Percentiles rank a stretch among this genome's conserved stretches.
Evolutionary conservation across 345 rosid genomes (phyloP).

Genomic region (Populus tremula): DNA sequence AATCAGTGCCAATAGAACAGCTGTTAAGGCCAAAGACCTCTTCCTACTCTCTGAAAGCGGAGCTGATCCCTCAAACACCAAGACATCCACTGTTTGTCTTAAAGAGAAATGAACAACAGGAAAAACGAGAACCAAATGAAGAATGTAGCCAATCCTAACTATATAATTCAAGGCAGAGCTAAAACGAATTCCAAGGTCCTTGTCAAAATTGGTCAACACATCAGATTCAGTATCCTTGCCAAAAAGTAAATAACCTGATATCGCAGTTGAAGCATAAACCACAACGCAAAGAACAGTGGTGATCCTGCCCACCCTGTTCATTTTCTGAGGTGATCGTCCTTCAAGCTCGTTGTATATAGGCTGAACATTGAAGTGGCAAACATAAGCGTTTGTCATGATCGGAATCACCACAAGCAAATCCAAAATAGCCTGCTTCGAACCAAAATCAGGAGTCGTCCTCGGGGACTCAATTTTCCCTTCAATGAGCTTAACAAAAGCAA

Average conservation of each 20-base stretch:
- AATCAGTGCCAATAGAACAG: conserved; percentile 49
- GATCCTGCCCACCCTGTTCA: conserved; percentile 83
- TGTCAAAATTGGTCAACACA: conserved; percentile 81
- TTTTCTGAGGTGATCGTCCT: conserved; percentile 68
- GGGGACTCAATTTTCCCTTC: conserved; percentile 79
- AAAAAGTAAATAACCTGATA: conserved; percentile 83
- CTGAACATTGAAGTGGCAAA: conserved; percentile 89
- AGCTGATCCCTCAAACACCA: conserved; percentile 64
- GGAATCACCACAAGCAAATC: conserved; percentile 96
- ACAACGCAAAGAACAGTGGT: conserved; percentile 62
- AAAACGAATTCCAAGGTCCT: conserved; percentile 73
- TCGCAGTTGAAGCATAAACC: conserved; percentile 69
- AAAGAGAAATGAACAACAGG: conserved; percentile 95
- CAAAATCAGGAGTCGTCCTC: conserved; percentile 70
- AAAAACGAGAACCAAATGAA: conserved; percentile 92
- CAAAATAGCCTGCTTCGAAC: conserved; percentile 62
- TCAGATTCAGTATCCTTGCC: conserved; percentile 84
- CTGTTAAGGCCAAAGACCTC: conserved; percentile 70
- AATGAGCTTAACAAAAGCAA: conserved; percentile 73
- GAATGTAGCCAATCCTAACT: conserved; percentile 80
- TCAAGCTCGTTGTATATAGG: conserved; percentile 92
- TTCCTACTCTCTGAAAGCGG: conserved; percentile 77
- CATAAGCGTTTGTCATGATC: conserved; percentile 82
- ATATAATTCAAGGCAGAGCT: conserved; percentile 82
- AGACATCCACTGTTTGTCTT: conserved; percentile 70